Base-by-base conservation (phyloP, 805 yeast genomes). In the Middelhovenomyces tepae region DNA sequence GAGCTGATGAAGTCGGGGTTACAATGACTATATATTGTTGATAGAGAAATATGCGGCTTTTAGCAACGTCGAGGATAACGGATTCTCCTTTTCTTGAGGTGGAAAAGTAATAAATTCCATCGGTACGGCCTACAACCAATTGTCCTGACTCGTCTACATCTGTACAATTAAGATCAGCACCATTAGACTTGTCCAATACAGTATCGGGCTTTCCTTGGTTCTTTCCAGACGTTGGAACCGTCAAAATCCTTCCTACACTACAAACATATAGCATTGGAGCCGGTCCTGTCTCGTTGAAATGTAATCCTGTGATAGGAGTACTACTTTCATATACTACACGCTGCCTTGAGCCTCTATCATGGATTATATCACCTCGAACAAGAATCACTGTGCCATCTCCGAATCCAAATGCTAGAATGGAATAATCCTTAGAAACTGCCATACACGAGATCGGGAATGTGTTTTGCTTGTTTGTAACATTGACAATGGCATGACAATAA, bases 291-390 rank as follows among this genome's bases (percentile, higher is more conserved):
- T 48, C 56, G 32, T 65, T 65, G 44, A 87, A 71, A 18, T 71
- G 69, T 1, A 89, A 57, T 0, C 83, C 79, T 0, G 97, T 89
- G 13, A 91, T 69, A 1, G 96, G 94, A 31, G 84, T 91, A 2
- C 66, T 59, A 32, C 77, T 71, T 38, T 79, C 83, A 50, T 76
- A 83, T 1, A 87, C 75, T 0, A 79, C 54, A 18, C 96, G 63
- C 48, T 89, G 97, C 43, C 91, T 72, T 7, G 94, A 75, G 0
- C 97, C 97, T 38, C 94, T 63, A 50, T 91, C 98, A 45, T 86
- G 73, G 5, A 84, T 44, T 20, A 91, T 55, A 54, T 91, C 97
- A 6, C 98, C 98, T 41, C 97, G 61, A 0, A 87, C 72, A 5
- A 87, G 59, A 2, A 87, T 62, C 2, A 87, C 85, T 14, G 75